A percentile compares a stretch with the other conserved stretches of the same genome.
Evolutionary conservation across 2,329 filamentous ascomycete genomes (phyloP).

Genomic region (Thermomyces lanuginosus): DNA sequence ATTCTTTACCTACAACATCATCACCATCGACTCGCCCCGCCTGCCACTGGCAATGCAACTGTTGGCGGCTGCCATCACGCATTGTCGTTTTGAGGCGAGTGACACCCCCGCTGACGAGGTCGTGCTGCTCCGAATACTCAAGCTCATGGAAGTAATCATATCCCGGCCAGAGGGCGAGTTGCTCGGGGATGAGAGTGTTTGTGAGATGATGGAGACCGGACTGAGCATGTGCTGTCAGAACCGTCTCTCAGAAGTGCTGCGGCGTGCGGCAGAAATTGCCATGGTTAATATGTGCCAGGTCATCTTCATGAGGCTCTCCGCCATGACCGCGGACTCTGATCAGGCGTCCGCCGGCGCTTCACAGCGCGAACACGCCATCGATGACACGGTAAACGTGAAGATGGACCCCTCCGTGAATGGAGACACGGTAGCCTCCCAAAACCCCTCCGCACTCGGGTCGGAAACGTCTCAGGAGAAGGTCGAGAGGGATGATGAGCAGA

Average conservation of each 20-base stretch:
- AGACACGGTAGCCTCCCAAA: conserved; percentile 40
- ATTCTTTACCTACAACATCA: conserved; percentile 88
- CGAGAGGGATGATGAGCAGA: conserved; percentile 20
- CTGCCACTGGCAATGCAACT: conserved; percentile 87
- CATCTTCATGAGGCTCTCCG: conserved; percentile 85
- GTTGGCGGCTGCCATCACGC: conserved; percentile 83
- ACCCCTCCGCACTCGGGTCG: conserved; percentile 25
- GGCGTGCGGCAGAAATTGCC: conserved; percentile 81
- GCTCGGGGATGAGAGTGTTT: conserved; percentile 94
- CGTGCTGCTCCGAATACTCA: conserved; percentile 81
- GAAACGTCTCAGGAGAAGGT: conserved; percentile 17
- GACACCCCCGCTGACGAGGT: conserved; percentile 92
- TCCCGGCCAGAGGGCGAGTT: conserved; percentile 83
- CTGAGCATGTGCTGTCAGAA: conserved; percentile 93
- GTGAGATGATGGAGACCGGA: conserved; percentile 98
- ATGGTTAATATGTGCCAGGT: conserved; percentile 99
- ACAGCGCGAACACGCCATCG: conserved; percentile 39
- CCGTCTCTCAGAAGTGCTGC: conserved; percentile 74
- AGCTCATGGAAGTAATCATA: conserved; percentile 97
- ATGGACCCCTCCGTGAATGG: conserved; percentile 67
- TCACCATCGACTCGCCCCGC: conserved; percentile 67
- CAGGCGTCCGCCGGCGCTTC: conserved; percentile 49
- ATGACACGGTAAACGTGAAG: conserved; percentile 57
- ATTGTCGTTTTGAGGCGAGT: conserved; percentile 93
- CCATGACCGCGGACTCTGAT: conserved; percentile 60